phyloP scores from a whole-genome alignment of 169 alveolate genomes.

The Cystoisospora suis region DNA sequence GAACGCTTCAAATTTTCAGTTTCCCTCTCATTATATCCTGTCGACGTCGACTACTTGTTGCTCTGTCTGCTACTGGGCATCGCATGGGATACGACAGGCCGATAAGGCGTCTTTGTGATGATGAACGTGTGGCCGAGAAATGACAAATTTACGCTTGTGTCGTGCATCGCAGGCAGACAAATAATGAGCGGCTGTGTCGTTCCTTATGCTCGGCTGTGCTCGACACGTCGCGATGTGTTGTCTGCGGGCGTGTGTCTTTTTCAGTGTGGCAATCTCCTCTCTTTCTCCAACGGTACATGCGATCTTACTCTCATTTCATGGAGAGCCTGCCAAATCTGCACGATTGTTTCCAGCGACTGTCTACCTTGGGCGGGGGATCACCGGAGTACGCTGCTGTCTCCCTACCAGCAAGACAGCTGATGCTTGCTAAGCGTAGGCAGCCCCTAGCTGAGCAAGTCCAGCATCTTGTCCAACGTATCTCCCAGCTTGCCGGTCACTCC shows the following conservation, averaged over 20 bases:
- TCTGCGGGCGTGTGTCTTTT: neutral
- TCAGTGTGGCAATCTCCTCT: conserved; percentile 43
- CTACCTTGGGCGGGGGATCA: conserved; percentile 13
- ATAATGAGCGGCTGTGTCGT: too few species aligned
- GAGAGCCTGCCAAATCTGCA: conserved; percentile 37
- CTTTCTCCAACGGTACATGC: conserved; percentile 37
- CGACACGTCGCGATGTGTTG: too few species aligned
- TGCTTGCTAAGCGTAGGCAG: neutral
- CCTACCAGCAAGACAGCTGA: conserved; percentile 27
- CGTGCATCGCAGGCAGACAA: too few species aligned
- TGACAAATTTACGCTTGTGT: too few species aligned
- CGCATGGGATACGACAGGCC: too few species aligned
- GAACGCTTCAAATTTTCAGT: too few species aligned
- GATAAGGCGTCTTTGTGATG: too few species aligned
- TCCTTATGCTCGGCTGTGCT: too few species aligned
- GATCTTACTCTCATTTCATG: conserved; percentile 34
- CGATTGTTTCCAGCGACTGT: conserved; percentile 45
- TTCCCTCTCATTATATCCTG: too few species aligned
- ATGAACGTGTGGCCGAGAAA: too few species aligned
- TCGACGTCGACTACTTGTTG: too few species aligned
- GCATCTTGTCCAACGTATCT: conserved; percentile 13
- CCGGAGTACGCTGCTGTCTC: conserved; percentile 43
- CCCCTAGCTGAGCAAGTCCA: conserved; percentile 25
- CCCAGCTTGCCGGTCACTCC: neutral
- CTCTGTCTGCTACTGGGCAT: too few species aligned